Evolutionary conservation across 805 yeast species (phyloP), one percentile per base, ranked within the genome.

Genomic region (Saccharomycopsis olivae): DNA sequence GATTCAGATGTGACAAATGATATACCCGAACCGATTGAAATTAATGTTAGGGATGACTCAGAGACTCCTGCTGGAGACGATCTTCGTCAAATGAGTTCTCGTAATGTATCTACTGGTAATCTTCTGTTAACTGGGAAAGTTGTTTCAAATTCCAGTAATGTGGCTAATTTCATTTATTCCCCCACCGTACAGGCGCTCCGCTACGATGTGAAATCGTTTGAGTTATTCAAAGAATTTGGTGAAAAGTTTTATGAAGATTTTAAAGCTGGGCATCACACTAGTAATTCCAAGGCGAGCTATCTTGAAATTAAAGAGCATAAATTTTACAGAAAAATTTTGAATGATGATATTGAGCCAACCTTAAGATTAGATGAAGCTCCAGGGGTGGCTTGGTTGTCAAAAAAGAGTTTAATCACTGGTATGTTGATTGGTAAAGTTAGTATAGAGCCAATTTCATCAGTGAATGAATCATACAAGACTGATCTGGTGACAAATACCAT

Each of bases 371-470:
- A 62, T 30, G 53, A 52, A 29, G 77, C 88, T 0, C 75, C 78
- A 2, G 76, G 79, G 14, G 57, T 78, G 38, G 66, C 78, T 20
- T 78, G 77, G 74, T 67, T 77, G 40, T 71, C 66, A 34, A 69
- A 73, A 46, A 69, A 81, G 41, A 61, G 74, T 14, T 69, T 88
- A 41, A 64, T 86, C 64, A 58, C 66, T 33, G 68, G 77, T 16
- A 66, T 89, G 49, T 69, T 82, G 27, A 95, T 86, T 35, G 94
- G 94, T 3, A 69, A 80, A 33, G 86, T 85, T 4, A 67, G 75
- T 4, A 77, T 89, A 29, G 95, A 87, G 58, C 98, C 98, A 0
- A 71, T 88, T 6, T 75, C 85, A 39, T 87, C 89, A 0, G 69
- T 80, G 28, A 87, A 88, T 52, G 94, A 83, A 57, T 71, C 75